A percentile compares a stretch with the other conserved stretches of the same genome.
Conservation (phyloP, 768 basidiomycete genomes). For the Ephemerocybe angulata region DNA sequence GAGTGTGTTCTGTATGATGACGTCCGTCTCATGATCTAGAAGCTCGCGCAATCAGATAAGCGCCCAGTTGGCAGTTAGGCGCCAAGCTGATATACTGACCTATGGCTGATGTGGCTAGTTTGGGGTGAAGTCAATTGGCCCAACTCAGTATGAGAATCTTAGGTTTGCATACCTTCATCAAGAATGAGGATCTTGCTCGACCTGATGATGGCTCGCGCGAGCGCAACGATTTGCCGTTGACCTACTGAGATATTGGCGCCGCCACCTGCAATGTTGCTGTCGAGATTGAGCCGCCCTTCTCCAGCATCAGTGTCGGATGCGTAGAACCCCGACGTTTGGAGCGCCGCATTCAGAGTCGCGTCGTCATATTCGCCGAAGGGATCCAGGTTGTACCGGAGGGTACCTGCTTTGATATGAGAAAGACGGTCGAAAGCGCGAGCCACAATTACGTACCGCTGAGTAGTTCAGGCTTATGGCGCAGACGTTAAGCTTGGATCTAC, state of each 20-base stretch:
- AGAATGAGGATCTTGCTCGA: slow-evolving; percentile 55
- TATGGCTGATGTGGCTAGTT: slow-evolving; percentile 45
- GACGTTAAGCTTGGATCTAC: not conserved
- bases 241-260: slow-evolving; percentile 76
- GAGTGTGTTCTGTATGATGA: slow-evolving; percentile 50
- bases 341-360: slow-evolving; percentile 34
- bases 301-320: slow-evolving; percentile 40
- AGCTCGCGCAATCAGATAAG: not conserved
- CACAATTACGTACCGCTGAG: not conserved
- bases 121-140: too few relatives aligned
- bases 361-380: slow-evolving; percentile 62
- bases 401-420: slow-evolving; percentile 32
- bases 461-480: not conserved
- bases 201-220: slow-evolving; percentile 59
- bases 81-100: slow-evolving; percentile 28
- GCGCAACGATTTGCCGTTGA: slow-evolving; percentile 66
- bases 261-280: slow-evolving; percentile 45
- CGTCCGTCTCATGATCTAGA: slow-evolving; percentile 60
- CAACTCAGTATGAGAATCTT: slow-evolving; percentile 53
- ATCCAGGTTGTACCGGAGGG: slow-evolving; percentile 62
- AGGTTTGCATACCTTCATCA: slow-evolving; percentile 52
- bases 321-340: slow-evolving; percentile 39
- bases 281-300: slow-evolving; percentile 47
- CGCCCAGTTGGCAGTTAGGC: not conserved
- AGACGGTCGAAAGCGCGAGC: not conserved